These are phyloP conservation scores for Balamuthia mandrillaris DNA, from an alignment of 208 protist genomes.

Conservation along the genomic window DNA sequence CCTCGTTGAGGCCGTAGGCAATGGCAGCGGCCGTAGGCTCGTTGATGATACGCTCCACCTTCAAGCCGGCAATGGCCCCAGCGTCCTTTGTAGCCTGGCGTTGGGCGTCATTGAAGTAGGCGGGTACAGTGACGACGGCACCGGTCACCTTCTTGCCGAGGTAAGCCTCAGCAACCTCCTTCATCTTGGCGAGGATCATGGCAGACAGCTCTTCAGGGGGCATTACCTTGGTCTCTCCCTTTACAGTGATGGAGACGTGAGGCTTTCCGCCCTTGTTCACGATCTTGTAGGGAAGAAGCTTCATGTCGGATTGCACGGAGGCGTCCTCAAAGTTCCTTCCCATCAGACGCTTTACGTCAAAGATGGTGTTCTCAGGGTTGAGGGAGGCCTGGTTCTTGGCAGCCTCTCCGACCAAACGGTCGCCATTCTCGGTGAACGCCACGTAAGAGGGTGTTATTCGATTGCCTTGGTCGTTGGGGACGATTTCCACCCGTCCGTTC, in stretches of 20 bases:
- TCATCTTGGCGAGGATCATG: constrained; percentile 94
- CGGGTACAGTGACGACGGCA: constrained; percentile 97
- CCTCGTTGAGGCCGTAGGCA: constrained; percentile 92
- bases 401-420: constrained; percentile 83
- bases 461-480: constrained; percentile 74
- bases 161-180: constrained; percentile 88
- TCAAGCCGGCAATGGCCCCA: constrained; percentile 92
- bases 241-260: constrained; percentile 77
- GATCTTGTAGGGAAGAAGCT: constrained; percentile 90
- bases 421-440: constrained; percentile 83
- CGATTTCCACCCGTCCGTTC: constrained; percentile 72
- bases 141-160: constrained; percentile 84
- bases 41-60: constrained; percentile 97
- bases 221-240: constrained; percentile 82
- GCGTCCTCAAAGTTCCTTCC: constrained; percentile 76
- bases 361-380: constrained; percentile 87
- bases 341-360: constrained; percentile 89
- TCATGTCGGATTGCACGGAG: constrained; percentile 89
- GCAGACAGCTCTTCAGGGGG: constrained; percentile 94
- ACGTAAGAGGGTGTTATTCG: constrained; percentile 83
- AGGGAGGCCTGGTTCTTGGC: constrained; percentile 86
- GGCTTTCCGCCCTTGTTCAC: constrained; percentile 83
- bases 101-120: constrained; percentile 98
- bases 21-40: constrained; percentile 97
- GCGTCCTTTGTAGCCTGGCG: constrained; percentile 95